These are phyloP conservation scores for Bipolaris gigantea DNA, from an alignment of 2,329 filamentous ascomycete species.

Conservation along the genomic window DNA sequence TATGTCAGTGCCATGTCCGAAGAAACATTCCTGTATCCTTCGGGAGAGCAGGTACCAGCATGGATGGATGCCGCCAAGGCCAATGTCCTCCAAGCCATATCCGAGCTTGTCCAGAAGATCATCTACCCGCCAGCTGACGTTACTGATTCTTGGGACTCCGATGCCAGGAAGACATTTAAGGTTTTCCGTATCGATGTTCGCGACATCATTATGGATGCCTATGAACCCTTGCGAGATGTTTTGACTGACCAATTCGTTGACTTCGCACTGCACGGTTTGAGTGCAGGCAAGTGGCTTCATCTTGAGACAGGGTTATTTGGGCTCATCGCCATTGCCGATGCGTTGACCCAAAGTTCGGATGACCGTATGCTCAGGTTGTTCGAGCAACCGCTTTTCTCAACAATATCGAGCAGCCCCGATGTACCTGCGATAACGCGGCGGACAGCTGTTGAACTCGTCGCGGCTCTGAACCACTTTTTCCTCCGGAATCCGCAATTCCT, in stretches of 20 bases:
- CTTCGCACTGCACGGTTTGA: conserved; percentile 48
- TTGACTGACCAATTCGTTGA: conserved; percentile 53
- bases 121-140: conserved; percentile 64
- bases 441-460: conserved; percentile 70
- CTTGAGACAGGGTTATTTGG: conserved; percentile 61
- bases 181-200: conserved; percentile 78
- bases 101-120: conserved; percentile 69
- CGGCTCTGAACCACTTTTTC: conserved; percentile 76
- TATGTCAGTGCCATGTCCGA: conserved; percentile 71
- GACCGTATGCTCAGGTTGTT: conserved; percentile 64
- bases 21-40: conserved; percentile 47
- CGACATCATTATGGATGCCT: conserved; percentile 74
- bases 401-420: conserved; percentile 48
- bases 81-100: conserved; percentile 65
- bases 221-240: conserved; percentile 54
- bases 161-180: conserved; percentile 67
- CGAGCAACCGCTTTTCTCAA: conserved; percentile 60
- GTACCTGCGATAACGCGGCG: conserved; percentile 67
- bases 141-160: conserved; percentile 69
- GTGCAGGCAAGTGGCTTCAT: conserved; percentile 50
- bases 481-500: conserved; percentile 68
- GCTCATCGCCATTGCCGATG: conserved; percentile 68
- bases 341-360: conserved; percentile 62
- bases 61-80: conserved; percentile 64
- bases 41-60: conserved; percentile 39